Conservation (phyloP, 1,284 basidiomycete genomes). For the Sporisorium graminicola region DNA sequence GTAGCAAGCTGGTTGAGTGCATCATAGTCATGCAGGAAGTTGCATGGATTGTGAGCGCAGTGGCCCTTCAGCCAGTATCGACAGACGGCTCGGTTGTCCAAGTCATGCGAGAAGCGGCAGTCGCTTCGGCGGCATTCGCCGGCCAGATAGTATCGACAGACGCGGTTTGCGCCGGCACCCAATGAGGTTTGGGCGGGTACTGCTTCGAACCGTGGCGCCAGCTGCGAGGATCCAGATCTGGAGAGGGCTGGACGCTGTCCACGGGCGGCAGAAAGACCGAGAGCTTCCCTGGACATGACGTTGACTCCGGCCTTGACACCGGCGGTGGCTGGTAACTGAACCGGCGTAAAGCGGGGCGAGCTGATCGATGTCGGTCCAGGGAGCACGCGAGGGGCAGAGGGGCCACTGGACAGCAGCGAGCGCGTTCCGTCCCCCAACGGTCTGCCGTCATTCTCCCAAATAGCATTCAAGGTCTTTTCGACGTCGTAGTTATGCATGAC, state of each 20-base stretch:
- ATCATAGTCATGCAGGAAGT: slow-evolving; percentile 67
- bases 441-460: slow-evolving; percentile 76
- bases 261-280: slow-evolving; percentile 23
- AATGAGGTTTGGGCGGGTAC: slow-evolving; percentile 3
- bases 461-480: slow-evolving; percentile 90
- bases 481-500: slow-evolving; percentile 91
- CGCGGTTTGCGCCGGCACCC: slow-evolving; percentile 69
- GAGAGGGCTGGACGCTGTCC: slow-evolving; percentile 27
- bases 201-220: slow-evolving; percentile 21
- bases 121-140: slow-evolving; percentile 95
- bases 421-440: slow-evolving; percentile 43
- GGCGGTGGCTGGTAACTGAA: slow-evolving; percentile 40
- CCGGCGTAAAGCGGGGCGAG: slow-evolving; percentile 23
- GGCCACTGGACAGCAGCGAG: slow-evolving; percentile 33
- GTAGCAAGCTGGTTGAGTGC: slow-evolving; percentile 78
- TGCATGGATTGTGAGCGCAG: slow-evolving; percentile 70
- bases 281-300: slow-evolving; percentile 54
- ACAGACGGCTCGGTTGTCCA: slow-evolving; percentile 78
- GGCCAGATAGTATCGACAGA: slow-evolving; percentile 95
- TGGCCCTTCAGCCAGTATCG: slow-evolving; percentile 98
- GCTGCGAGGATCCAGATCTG: slow-evolving; percentile 29
- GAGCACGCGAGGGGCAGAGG: slow-evolving; percentile 7
- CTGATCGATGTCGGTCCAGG: neutral
- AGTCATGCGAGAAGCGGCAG: slow-evolving; percentile 82
- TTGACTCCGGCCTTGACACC: slow-evolving; percentile 55